Percentiles rank a stretch among this genome's conserved stretches.
Conservation (phyloP, 805 yeast genomes). For the Ogataea sp. region DNA sequence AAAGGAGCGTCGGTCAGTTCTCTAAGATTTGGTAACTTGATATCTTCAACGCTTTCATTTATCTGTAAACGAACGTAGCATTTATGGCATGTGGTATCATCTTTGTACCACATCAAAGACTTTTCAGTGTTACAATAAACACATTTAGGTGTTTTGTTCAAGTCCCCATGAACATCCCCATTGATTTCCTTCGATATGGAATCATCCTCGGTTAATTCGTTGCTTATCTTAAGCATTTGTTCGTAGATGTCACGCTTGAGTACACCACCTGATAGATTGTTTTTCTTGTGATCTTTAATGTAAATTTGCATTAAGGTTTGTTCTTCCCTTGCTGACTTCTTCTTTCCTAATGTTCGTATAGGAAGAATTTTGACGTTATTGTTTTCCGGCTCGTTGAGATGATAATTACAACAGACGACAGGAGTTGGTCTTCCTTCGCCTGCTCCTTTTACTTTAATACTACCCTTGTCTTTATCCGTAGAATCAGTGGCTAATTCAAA, state of each 20-base stretch:
- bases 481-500: constrained; percentile 34
- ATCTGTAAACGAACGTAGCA: constrained; percentile 17
- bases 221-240: not conserved
- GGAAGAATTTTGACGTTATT: constrained; percentile 15
- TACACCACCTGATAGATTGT: constrained; percentile 5
- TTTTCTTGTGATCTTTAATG: constrained; percentile 26
- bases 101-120: not conserved
- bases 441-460: constrained; percentile 15
- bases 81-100: constrained; percentile 14
- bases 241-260: constrained; percentile 5
- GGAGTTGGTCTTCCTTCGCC: constrained; percentile 35
- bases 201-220: not conserved
- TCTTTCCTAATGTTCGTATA: constrained; percentile 24
- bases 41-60: constrained; percentile 14
- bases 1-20: too few relatives aligned
- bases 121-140: not conserved
- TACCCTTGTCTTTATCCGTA: constrained; percentile 10
- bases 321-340: constrained; percentile 15
- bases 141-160: not conserved
- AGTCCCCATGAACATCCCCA: constrained; percentile 7
- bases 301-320: constrained; percentile 28
- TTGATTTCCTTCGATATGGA: constrained; percentile 3
- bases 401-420: constrained; percentile 36
- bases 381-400: not conserved
- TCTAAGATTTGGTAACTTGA: constrained; percentile 14